A percentile compares a stretch with the other conserved stretches of the same genome.
Conservation (phyloP, 805 yeast genomes). For the Wickerhamomyces rabaulensis region DNA sequence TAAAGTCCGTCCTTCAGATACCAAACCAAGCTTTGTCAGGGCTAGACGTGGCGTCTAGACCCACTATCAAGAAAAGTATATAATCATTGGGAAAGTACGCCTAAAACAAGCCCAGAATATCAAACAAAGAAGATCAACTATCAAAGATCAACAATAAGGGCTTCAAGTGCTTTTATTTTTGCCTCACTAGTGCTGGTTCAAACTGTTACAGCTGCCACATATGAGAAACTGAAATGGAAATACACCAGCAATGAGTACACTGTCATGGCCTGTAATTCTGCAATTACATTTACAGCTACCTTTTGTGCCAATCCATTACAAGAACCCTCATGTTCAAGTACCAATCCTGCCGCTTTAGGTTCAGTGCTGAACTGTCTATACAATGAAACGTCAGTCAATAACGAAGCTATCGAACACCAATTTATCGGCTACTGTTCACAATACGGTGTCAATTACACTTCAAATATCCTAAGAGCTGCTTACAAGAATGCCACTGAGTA, state of each 20-base stretch:
- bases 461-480: conserved; percentile 28
- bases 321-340: conserved; percentile 12
- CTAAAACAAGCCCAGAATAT: too few relatives aligned
- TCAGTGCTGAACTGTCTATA: conserved; percentile 25
- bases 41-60: too few relatives aligned
- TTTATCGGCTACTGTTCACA: conserved; percentile 24
- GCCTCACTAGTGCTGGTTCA: too few relatives aligned
- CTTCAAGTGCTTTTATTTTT: too few relatives aligned
- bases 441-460: conserved; percentile 22
- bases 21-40: too few relatives aligned
- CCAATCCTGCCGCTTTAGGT: conserved; percentile 22
- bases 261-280: conserved; percentile 22
- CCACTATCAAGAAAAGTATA: too few relatives aligned
- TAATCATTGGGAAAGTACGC: too few relatives aligned
- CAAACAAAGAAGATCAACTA: too few relatives aligned
- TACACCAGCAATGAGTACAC: not conserved
- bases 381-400: conserved; percentile 9
- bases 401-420: conserved; percentile 11
- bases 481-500: conserved; percentile 39
- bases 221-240: too few relatives aligned
- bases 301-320: conserved; percentile 9
- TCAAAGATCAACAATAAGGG: too few relatives aligned
- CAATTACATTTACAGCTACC: conserved; percentile 10
- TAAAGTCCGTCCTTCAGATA: too few relatives aligned
- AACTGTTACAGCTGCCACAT: too few relatives aligned